These are phyloP conservation scores for Gossypium aridum DNA, from an alignment of 441 rosid genomes.

Conservation along the genomic window DNA sequence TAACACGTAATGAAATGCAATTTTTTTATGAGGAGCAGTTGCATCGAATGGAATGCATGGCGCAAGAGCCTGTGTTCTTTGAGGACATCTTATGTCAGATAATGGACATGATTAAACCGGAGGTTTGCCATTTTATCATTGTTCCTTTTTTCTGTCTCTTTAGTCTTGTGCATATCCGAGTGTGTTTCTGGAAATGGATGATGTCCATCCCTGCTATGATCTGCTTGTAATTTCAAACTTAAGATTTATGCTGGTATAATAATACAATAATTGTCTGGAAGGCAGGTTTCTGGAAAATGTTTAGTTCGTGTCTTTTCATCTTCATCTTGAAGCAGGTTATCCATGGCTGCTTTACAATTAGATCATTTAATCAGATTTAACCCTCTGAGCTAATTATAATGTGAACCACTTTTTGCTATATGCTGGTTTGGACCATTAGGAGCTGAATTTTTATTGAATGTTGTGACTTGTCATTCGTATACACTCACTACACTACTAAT, in stretches of 20 bases:
- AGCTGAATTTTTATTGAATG: neutral
- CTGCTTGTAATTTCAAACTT: conserved; percentile 1
- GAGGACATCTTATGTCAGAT: conserved; percentile 62
- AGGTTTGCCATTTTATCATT: too few relatives aligned
- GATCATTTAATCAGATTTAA: neutral
- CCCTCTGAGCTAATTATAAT: neutral
- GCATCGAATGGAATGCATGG: conserved; percentile 72
- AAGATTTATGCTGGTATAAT: neutral
- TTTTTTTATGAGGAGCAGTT: conserved; percentile 70
- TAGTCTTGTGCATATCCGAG: too few relatives aligned
- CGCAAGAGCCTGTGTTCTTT: conserved; percentile 55
- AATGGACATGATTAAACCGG: conserved; percentile 66
- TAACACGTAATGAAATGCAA: conserved; percentile 59
- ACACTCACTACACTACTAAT: neutral
- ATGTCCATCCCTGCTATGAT: neutral
- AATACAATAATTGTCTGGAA: neutral
- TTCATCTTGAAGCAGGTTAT: neutral
- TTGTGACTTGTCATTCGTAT: neutral
- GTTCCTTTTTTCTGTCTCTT: too few relatives aligned
- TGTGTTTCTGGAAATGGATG: conserved; percentile 4
- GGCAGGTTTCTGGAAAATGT: conserved; percentile 2
- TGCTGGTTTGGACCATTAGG: conserved; percentile 7
- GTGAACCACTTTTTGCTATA: neutral
- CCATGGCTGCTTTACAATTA: neutral
- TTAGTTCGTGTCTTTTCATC: conserved; percentile 3